These are phyloP conservation scores for Boletus barrowsii DNA, from an alignment of 768 basidiomycete genomes.

Conservation along the genomic window DNA sequence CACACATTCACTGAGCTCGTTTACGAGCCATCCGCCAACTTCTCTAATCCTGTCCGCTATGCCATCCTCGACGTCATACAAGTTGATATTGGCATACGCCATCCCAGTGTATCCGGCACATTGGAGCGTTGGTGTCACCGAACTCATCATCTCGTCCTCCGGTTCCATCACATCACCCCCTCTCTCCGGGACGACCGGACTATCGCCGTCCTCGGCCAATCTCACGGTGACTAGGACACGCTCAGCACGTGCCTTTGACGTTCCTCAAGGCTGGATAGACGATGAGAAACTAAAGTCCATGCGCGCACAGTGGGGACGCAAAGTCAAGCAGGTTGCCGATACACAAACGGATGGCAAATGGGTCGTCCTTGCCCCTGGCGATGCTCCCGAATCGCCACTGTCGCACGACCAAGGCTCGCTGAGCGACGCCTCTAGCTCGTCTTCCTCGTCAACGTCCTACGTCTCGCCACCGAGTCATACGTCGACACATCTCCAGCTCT, in stretches of 20 bases:
- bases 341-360: constrained; percentile 85
- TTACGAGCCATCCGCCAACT: constrained; percentile 75
- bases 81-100: constrained; percentile 71
- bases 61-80: constrained; percentile 57
- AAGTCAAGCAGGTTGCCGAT: constrained; percentile 65
- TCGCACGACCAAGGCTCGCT: constrained; percentile 14
- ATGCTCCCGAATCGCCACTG: constrained; percentile 23
- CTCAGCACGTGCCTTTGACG: constrained; percentile 64
- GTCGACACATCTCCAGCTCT: constrained; percentile 63
- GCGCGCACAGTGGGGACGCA: constrained; percentile 78
- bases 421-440: constrained; percentile 20
- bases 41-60: constrained; percentile 71
- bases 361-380: constrained; percentile 70
- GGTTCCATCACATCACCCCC: constrained; percentile 11
- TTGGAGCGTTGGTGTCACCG: constrained; percentile 76
- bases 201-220: constrained; percentile 24
- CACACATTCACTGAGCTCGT: constrained; percentile 69
- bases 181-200: constrained; percentile 4
- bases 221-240: constrained; percentile 57
- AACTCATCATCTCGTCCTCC: constrained; percentile 57
- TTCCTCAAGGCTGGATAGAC: constrained; percentile 72
- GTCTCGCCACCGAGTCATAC: constrained; percentile 42
- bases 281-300: constrained; percentile 56
- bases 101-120: constrained; percentile 78
- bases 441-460: constrained; percentile 25